Base-by-base conservation (phyloP, 176 grass and related monocot genomes). In the Dactylis glomerata region DNA sequence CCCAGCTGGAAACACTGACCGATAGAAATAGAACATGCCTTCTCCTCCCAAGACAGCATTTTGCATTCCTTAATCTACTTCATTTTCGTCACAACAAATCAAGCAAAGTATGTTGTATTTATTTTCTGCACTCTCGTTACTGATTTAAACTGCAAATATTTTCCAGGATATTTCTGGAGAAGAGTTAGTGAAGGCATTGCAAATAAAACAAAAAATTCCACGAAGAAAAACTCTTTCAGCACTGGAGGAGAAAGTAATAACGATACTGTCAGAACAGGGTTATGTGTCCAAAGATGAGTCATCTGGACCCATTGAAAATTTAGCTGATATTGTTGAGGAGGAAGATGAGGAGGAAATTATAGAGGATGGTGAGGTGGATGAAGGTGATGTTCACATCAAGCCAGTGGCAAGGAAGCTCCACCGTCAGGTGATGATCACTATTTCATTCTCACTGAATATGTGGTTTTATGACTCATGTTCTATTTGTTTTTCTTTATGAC, bases 341-440 rank as follows among this genome's bases (percentile, higher is more conserved):
- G 93, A 93, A 75, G 93, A 98, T 52, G 96, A 95, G 85, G 96
- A 98, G 50, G 96, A 94, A 74, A 77, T 90, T 52, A 81, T 90
- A 85, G 89, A 89, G 40, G 96, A 98, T 90, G 96, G 96, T 83
- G 92, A 95, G 89, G 92, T 98, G 83, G 96, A 98, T 85, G 93
- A 98, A 92, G 96, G 96, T 47, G 96, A 98, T 76, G 81, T 98
- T 87, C 96, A 98, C 74, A 98, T 98, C 82, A 98, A 98, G 79
- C 93, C 91, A 38, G 65, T 90, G 45, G 81, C 72, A 75, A 92
- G 89, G 85, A 95, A 87, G 81, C 82, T 89, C 75, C 68, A 50
- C 42, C 63, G 80, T 68, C 83, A 95, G 89, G 96, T 98, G 81
- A 90, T 68, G 37, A 3, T 69, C 19, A 14, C 50, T 83, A 31